These are phyloP conservation scores for Penicillium bovifimosum DNA, from an alignment of 495 filamentous ascomycete species.

Conservation along the genomic window DNA sequence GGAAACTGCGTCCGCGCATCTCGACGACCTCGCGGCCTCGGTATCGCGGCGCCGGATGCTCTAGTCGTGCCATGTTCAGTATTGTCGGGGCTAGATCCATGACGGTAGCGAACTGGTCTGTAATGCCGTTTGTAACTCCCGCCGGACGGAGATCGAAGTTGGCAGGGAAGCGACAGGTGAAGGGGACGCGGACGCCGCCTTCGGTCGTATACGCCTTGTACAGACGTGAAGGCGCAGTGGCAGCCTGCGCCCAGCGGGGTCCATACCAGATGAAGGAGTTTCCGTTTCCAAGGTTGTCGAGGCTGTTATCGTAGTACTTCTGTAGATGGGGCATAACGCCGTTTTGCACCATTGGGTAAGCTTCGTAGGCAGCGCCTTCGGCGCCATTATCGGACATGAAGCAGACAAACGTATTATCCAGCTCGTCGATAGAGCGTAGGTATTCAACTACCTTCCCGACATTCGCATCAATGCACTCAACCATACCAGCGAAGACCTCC, in stretches of 20 bases:
- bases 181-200: conserved; percentile 55
- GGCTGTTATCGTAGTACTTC: conserved; percentile 58
- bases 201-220: conserved; percentile 61
- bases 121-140: conserved; percentile 42
- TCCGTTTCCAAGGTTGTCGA: conserved; percentile 56
- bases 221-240: conserved; percentile 56
- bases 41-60: conserved; percentile 53
- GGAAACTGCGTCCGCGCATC: conserved; percentile 52
- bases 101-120: conserved; percentile 54
- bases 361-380: conserved; percentile 56
- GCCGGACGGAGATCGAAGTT: conserved; percentile 19
- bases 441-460: conserved; percentile 55
- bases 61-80: conserved; percentile 55
- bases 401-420: conserved; percentile 59
- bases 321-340: conserved; percentile 48
- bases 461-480: conserved; percentile 56
- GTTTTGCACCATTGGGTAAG: conserved; percentile 50
- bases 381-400: conserved; percentile 66
- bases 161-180: conserved; percentile 47
- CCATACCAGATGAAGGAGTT: conserved; percentile 64
- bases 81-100: conserved; percentile 61
- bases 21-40: conserved; percentile 51
- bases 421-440: conserved; percentile 49
- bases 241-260: conserved; percentile 58
- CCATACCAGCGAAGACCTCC: conserved; percentile 62